phyloP scores from a whole-genome alignment of 2,329 filamentous ascomycete species.

The Intubia oerlemansii region DNA sequence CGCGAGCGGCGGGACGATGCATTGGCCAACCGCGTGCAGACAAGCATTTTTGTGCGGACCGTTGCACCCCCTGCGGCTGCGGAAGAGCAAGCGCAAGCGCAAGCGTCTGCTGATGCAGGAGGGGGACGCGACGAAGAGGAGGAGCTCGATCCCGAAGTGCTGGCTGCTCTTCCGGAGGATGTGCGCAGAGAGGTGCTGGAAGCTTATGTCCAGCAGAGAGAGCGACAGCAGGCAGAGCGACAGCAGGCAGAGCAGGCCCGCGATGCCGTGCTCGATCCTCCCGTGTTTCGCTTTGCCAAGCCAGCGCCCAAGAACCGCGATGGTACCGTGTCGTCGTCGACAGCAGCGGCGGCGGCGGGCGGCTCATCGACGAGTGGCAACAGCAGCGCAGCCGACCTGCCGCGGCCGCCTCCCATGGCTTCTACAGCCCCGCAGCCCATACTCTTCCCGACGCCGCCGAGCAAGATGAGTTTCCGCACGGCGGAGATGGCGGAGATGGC shows the following conservation, averaged over 20 bases:
- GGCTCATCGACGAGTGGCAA: too few relatives aligned
- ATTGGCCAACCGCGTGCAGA: conserved; percentile 44
- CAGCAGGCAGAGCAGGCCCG: conserved; percentile 2
- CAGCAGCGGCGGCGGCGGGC: too few relatives aligned
- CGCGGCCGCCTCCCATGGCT: conserved; percentile 7
- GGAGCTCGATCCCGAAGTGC: conserved; percentile 47
- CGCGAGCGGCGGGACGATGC: conserved; percentile 30
- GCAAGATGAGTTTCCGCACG: conserved; percentile 24
- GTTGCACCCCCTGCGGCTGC: too few relatives aligned
- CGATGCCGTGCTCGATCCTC: too few relatives aligned
- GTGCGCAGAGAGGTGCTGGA: conserved; percentile 57
- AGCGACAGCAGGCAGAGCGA: conserved; percentile 16
- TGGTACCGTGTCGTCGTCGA: too few relatives aligned
- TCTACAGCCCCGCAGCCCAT: too few relatives aligned
- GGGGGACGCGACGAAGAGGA: conserved; percentile 13
- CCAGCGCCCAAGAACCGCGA: too few relatives aligned
- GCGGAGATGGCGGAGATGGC: conserved; percentile 19
- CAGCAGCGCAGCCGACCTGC: too few relatives aligned
- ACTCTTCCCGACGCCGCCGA: conserved; percentile 23
- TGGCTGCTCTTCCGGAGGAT: conserved; percentile 66
- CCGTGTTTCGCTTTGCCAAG: too few relatives aligned
- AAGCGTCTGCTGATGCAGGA: too few relatives aligned
- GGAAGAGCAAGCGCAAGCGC: too few relatives aligned
- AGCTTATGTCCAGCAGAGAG: too few relatives aligned
- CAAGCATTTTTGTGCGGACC: conserved; percentile 42